Evolutionary conservation across 345 rosid genomes (phyloP).

Genomic region (Pseudoturritis turrita): DNA sequence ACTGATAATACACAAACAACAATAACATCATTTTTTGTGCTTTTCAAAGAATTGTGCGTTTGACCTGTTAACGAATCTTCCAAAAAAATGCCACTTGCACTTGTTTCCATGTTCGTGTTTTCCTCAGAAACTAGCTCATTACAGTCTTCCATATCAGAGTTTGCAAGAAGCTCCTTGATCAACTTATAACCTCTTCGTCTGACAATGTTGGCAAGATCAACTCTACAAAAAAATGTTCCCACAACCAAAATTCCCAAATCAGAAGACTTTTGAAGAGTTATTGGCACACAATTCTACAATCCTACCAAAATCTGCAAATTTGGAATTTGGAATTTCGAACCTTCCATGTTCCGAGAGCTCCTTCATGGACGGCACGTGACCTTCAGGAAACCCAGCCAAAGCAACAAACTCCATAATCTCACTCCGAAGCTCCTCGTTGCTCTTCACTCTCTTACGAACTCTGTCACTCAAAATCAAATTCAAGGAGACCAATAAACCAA

Average conservation of each 20-base stretch:
- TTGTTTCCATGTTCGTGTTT: conserved; percentile 15
- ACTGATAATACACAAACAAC: not conserved
- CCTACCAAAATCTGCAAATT: not conserved
- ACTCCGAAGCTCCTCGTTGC: conserved; percentile 62
- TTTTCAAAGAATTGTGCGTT: not conserved
- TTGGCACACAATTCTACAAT: not conserved
- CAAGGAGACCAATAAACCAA: not conserved
- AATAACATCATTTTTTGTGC: not conserved
- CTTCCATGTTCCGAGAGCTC: conserved; percentile 80
- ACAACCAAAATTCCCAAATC: not conserved
- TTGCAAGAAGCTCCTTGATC: conserved; percentile 54
- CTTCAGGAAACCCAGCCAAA: conserved; percentile 57
- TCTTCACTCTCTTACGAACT: conserved; percentile 66
- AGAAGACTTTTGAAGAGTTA: not conserved
- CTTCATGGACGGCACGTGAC: conserved; percentile 71
- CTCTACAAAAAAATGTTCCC: conserved; percentile 41
- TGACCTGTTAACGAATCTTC: conserved; percentile 43
- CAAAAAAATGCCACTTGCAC: not conserved
- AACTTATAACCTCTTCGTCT: conserved; percentile 86
- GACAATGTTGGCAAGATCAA: conserved; percentile 80
- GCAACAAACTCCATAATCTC: conserved; percentile 65
- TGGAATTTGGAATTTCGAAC: conserved; percentile 27
- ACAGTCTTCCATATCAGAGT: conserved; percentile 29
- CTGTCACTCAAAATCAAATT: conserved; percentile 23
- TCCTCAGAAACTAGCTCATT: conserved; percentile 23